Base-by-base conservation (phyloP, 306 rosid genomes). In the Citrullus amarus region DNA sequence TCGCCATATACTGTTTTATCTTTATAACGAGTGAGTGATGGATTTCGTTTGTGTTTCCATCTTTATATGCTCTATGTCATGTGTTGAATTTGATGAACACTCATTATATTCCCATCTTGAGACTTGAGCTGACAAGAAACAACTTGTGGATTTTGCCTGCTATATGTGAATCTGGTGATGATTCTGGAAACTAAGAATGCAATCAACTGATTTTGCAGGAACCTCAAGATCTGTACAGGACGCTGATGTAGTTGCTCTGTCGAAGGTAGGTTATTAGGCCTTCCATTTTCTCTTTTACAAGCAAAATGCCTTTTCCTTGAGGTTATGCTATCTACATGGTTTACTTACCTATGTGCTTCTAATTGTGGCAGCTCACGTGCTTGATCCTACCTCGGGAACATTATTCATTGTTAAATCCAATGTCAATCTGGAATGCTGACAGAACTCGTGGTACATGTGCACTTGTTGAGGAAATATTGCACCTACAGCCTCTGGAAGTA, bases 401-500 rank as follows among this genome's bases (percentile, higher is more conserved):
- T 80, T 88, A 79, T 30, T 25, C 81, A 77, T 83, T 95, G 85
- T 85, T 95, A 86, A 91, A 83, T 84, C 79, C 97, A 17, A 88
- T 88, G 12, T 95, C 98, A 39, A 92, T 95, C 78, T 92, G 98
- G 98, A 88, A 78, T 76, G 97, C 93, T 3, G 93, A 94, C 60
- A 77, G 85, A 70, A 65, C 91, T 75, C 84, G 11, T 9, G 97
- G 88, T 68, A 78, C 90, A 43, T 88, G 96, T 90, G 90, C 98
- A 22, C 87, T 75, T 58, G 90, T 95, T 72, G 98, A 95, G 85
- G 86, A 86, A 62, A 95, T 95, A 88, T 83, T 95, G 86, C 98
- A 88, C 77, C 81, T 95, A 89, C 90, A 91, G 28, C 98, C 97
- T 79, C 85, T 92, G 81, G 97, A 95, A 92, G 98, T 88, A 89